Conservation (phyloP, 805 yeast genomes). For the Komagataella populi region DNA sequence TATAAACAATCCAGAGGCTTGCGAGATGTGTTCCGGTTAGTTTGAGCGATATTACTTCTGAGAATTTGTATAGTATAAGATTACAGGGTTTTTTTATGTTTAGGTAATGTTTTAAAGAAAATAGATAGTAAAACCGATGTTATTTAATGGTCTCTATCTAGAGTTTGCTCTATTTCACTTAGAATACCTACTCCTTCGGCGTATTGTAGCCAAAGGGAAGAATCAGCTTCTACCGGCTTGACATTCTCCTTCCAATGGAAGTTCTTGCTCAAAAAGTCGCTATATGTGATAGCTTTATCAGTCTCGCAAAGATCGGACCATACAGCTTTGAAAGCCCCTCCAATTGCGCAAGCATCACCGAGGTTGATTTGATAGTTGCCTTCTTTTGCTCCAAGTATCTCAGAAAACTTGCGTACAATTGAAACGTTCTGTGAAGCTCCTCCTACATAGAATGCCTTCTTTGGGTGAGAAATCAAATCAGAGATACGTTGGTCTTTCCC, state of each 20-base stretch:
- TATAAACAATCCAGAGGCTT: slow-evolving; percentile 90
- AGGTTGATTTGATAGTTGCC: slow-evolving; percentile 65
- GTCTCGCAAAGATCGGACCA: slow-evolving; percentile 35
- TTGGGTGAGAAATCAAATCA: slow-evolving; percentile 43
- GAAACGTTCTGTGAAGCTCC: slow-evolving; percentile 69
- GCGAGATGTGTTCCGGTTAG: slow-evolving; percentile 98
- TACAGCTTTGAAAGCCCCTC: slow-evolving; percentile 78
- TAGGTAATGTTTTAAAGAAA: neutral
- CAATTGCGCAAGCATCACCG: slow-evolving; percentile 85
- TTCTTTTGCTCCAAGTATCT: slow-evolving; percentile 49
- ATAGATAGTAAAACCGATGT: neutral
- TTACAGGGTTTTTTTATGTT: slow-evolving; percentile 1
- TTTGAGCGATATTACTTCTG: neutral
- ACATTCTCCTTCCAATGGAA: slow-evolving; percentile 37
- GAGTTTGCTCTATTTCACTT: slow-evolving; percentile 26
- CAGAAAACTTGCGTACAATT: slow-evolving; percentile 55
- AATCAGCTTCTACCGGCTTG: slow-evolving; percentile 21
- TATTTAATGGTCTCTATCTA: neutral
- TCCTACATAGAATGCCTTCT: slow-evolving; percentile 70
- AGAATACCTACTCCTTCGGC: slow-evolving; percentile 39
- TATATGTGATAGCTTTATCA: slow-evolving; percentile 17
- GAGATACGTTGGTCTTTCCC: slow-evolving; percentile 29
- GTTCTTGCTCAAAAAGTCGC: slow-evolving; percentile 28
- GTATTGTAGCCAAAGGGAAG: slow-evolving; percentile 32
- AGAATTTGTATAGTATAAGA: slow-evolving; percentile 1